These are phyloP conservation scores for Gonapodya sp. DNA, from an alignment of 192 early-diverging fungal species.

Conservation along the genomic window DNA sequence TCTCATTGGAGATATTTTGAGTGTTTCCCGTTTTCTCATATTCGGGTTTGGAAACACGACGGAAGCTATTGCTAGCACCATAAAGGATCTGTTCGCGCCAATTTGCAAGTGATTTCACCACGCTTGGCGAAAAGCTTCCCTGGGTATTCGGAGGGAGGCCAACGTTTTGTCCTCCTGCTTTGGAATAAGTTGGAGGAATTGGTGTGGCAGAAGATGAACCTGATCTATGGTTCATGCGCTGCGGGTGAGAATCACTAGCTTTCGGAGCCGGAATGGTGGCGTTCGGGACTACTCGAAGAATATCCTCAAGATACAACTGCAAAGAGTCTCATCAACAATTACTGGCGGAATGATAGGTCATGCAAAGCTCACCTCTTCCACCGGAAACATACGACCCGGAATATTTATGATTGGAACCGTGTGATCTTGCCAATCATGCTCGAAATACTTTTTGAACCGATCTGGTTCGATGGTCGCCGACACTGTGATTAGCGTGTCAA, in stretches of 20 bases:
- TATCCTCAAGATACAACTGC: neutral
- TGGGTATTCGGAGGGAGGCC: neutral
- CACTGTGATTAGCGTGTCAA: constrained; percentile 52
- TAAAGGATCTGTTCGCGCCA: neutral
- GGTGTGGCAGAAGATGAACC: too few species aligned
- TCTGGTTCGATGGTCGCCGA: constrained; percentile 62
- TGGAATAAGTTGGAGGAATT: too few species aligned
- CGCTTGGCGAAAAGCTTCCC: neutral
- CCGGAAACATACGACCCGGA: constrained; percentile 48
- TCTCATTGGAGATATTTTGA: neutral
- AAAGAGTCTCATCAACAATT: too few species aligned
- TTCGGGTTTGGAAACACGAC: neutral
- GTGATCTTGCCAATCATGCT: constrained; percentile 13
- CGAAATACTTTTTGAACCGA: constrained; percentile 36
- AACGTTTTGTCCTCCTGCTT: neutral
- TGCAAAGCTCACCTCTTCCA: constrained; percentile 15
- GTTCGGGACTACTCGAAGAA: neutral
- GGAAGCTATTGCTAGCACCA: neutral
- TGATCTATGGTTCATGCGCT: too few species aligned
- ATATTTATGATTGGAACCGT: constrained; percentile 41
- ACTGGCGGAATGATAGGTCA: too few species aligned
- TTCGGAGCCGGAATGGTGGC: neutral
- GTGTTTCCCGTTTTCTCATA: neutral
- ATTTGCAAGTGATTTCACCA: neutral
- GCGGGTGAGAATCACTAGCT: neutral